Evolutionary conservation across 306 rosid genomes (phyloP).

Genomic region (Prunus mira): DNA sequence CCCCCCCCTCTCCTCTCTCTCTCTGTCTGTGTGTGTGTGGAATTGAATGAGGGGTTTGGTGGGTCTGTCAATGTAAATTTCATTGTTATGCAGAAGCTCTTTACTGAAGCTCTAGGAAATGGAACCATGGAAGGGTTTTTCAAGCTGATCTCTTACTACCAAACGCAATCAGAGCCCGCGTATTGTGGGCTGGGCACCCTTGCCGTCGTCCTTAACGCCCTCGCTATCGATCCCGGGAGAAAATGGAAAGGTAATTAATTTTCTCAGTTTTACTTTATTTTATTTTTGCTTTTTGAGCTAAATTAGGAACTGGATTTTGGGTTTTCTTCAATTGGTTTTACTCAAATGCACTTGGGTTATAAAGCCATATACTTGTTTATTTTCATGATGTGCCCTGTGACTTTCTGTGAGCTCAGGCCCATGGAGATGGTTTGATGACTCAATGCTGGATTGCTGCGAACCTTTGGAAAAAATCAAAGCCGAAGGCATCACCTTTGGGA

Average conservation of each 20-base stretch:
- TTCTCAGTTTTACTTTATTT: neutral
- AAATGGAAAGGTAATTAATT: constrained; percentile 82
- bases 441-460: constrained; percentile 93
- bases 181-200: constrained; percentile 81
- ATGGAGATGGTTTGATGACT: constrained; percentile 98
- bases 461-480: constrained; percentile 61
- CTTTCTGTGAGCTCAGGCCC: constrained; percentile 53
- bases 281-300: neutral
- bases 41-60: neutral
- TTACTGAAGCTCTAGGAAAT: constrained; percentile 57
- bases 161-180: constrained; percentile 95
- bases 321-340: neutral
- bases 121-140: constrained; percentile 87
- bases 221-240: constrained; percentile 90
- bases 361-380: neutral
- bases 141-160: constrained; percentile 79
- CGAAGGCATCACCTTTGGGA: constrained; percentile 86
- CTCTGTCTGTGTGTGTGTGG: neutral
- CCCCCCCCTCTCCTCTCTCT: neutral
- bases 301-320: neutral
- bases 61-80: constrained; percentile 1
- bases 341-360: neutral
- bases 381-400: neutral
- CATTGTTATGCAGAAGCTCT: constrained; percentile 41
- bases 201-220: constrained; percentile 85